Evolutionary conservation across 2,329 filamentous ascomycete genomes (phyloP), one percentile per base, ranked within the genome.

Genomic region (Scytalidium sp.): DNA sequence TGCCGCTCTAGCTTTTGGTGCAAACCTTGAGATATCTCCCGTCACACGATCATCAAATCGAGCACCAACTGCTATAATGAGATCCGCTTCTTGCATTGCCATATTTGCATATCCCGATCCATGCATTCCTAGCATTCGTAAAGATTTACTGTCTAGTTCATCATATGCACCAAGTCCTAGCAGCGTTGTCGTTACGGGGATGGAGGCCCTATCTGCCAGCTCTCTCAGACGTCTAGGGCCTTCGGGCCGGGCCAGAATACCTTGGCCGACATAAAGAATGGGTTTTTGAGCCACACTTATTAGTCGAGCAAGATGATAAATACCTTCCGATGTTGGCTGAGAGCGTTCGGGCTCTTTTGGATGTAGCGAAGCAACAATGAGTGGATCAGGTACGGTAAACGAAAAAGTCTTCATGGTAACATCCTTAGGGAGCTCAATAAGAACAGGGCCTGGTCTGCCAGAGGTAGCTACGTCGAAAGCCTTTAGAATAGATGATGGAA

Each of bases 81-180:
- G 78, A 72, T 99, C 94, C 13, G 94, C 89, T 68, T 96, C 88
- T 72, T 99, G 93, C 76, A 99, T 97, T 15, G 94, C 84, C 87
- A 97, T 90, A 76, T 99, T 99, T 67, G 94, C 94, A 65, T 96
- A 99, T 7, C 91, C 92, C 7, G 92, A 88, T 53, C 94, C 94
- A 76, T 97, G 93, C 94, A 97, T 97, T 57, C 94, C 94, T 22
- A 97, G 84, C 94, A 99, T 99, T 74, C 97, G 92, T 46, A 97
- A 80, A 41, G 92, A 88, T 80, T 96, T 97, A 58, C 90, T 84
- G 64, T 97, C 90, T 10, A 94, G 81, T 75, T 97, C 94, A 63
- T 97, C 92, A 59, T 87, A 97, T 19, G 83, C 90, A 62, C 94
- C 94, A 8, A 99, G 83, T 60, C 92, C 94, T 64, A 96, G 92